These are phyloP conservation scores for Penicillium angulare DNA, from an alignment of 495 filamentous ascomycete genomes.

Conservation along the genomic window DNA sequence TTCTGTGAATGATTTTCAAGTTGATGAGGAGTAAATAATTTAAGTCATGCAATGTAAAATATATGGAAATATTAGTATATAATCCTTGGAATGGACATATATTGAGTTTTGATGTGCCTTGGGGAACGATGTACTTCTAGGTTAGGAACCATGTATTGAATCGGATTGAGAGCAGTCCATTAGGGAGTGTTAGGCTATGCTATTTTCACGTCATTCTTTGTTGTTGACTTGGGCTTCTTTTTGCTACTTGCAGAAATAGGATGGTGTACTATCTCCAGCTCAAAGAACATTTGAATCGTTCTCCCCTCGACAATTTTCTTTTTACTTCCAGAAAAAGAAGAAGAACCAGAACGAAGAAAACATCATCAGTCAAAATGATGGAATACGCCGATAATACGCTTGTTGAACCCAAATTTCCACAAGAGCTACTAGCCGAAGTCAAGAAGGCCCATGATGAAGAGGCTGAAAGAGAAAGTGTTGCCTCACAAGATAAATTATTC, in stretches of 20 bases:
- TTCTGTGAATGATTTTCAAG: no score
- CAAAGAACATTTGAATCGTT: background rate
- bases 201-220: constrained; percentile 11
- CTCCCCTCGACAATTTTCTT: no score
- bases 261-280: background rate
- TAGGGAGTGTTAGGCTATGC: no score
- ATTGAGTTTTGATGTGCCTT: no score
- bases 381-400: background rate
- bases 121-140: no score
- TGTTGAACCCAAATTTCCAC: background rate
- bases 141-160: no score
- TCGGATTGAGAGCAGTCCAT: no score
- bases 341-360: background rate
- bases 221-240: constrained; percentile 1
- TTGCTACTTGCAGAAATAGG: background rate
- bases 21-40: no score
- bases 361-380: background rate
- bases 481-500: background rate
- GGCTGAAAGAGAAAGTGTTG: background rate
- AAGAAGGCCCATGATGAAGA: background rate
- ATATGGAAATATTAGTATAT: no score
- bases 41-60: no score
- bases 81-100: no score
- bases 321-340: no score
- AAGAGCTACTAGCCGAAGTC: constrained; percentile 1